Base-by-base conservation (phyloP, 2,329 filamentous ascomycete species). In the Cordyceps pruinosa region DNA sequence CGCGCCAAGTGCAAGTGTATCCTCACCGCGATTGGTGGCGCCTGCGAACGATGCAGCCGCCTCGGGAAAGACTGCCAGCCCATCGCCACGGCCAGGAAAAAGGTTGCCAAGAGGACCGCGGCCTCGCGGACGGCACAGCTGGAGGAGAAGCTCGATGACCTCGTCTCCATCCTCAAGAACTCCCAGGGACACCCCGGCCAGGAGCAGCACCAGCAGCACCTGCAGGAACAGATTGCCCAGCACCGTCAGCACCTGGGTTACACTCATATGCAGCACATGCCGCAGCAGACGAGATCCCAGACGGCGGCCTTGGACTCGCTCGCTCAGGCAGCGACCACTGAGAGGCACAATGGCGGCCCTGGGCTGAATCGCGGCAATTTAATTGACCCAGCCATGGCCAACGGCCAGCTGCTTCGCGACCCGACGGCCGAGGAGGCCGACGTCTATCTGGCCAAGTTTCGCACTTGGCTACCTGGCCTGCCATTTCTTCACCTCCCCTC, bases 1-100 rank as follows among this genome's bases (percentile, higher is more conserved):
- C 69, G 70, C 46, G 74, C 75, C 32, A 79, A 79, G 62, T 78
- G 75, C 66, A 75, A 77, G 62, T 79, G 77, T 65, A 74, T 79
- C 56, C 64, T 75, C 59, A 69, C 69, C 13, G 53, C 62, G 4
- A 66, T 63, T 13, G 70, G 68, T 21, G 60, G 60, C 5, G 66
- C 63, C 47, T 76, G 73, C 58, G 72, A 75, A 58, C 66, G 72
- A 48, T 78, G 76, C 57, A 67, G 73, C 62, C 75, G 78, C 1
- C 68, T 80, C 5, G 72, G 71, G 2, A 80, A 80, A 62, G 66
- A 73, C 25, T 81, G 78, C 53, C 69, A 73, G 46, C 75, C 75
- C 34, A 76, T 77, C 21, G 64, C 70, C 21, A 72, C 74, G 3
- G 68, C 72, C 42, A 67, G 74, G 35, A 73, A 71, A 58, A 70